Conservation (phyloP, 345 rosid species). For the Balakata baccata region DNA sequence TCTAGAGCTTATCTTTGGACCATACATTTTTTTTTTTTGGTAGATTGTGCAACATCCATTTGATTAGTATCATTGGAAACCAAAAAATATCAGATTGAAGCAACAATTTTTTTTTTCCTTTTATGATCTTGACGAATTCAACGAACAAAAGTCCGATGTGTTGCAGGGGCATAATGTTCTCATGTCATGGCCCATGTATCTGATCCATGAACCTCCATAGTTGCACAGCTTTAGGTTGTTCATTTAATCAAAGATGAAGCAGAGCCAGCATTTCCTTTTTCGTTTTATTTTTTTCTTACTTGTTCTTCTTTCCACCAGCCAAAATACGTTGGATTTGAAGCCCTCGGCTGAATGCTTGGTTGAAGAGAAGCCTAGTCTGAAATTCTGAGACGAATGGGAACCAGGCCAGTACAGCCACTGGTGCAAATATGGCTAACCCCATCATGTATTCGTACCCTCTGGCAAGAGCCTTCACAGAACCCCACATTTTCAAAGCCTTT, state of each 20-base stretch:
- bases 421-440: conserved; percentile 66
- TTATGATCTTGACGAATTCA: neutral
- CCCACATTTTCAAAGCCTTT: conserved; percentile 83
- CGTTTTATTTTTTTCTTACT: too few relatives aligned
- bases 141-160: neutral
- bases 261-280: neutral
- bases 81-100: neutral
- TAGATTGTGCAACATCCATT: neutral
- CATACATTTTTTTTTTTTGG: too few relatives aligned
- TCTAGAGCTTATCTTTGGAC: too few relatives aligned
- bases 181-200: too few relatives aligned
- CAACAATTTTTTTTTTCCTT: neutral
- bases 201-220: neutral
- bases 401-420: conserved; percentile 81
- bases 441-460: conserved; percentile 88
- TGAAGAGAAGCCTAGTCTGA: conserved; percentile 88
- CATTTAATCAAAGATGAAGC: neutral
- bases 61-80: neutral
- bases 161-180: neutral
- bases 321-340: conserved; percentile 94
- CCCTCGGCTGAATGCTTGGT: conserved; percentile 98
- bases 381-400: conserved; percentile 92
- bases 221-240: neutral
- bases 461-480: conserved; percentile 83
- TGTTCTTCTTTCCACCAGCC: conserved; percentile 83